These are phyloP conservation scores for Wickerhamomyces rabaulensis DNA, from an alignment of 805 yeast species.

Conservation along the genomic window DNA sequence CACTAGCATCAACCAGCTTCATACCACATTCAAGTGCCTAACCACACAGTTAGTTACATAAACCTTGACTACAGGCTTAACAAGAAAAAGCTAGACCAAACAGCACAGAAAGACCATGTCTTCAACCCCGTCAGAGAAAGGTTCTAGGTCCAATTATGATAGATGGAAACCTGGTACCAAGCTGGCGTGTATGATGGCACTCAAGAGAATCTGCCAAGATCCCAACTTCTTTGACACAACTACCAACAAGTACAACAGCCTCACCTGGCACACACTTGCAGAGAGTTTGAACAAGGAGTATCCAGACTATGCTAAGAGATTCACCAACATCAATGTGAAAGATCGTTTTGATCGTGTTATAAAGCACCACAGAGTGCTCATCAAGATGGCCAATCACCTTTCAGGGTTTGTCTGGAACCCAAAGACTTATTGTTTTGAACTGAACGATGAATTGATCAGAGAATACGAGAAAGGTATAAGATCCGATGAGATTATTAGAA, in stretches of 20 bases:
- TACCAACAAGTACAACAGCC: slow-evolving; percentile 12
- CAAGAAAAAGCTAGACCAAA: no score
- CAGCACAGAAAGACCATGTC: not conserved
- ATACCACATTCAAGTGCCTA: no score
- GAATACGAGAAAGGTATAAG: slow-evolving; percentile 12
- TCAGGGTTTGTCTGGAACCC: slow-evolving; percentile 23
- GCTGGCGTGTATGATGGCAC: slow-evolving; percentile 23
- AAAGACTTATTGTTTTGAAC: slow-evolving; percentile 15
- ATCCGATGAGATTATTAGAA: slow-evolving; percentile 10
- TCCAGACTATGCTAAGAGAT: slow-evolving; percentile 21
- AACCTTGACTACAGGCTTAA: no score
- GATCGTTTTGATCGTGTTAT: slow-evolving; percentile 23
- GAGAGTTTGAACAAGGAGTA: slow-evolving; percentile 22
- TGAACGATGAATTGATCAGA: slow-evolving; percentile 7
- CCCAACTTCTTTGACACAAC: slow-evolving; percentile 16
- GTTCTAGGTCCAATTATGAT: slow-evolving; percentile 19
- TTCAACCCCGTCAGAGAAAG: not conserved
- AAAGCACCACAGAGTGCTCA: slow-evolving; percentile 22
- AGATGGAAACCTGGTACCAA: slow-evolving; percentile 26
- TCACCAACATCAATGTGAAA: slow-evolving; percentile 24
- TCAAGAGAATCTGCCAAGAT: slow-evolving; percentile 13
- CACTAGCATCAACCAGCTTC: no score
- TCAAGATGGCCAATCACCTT: slow-evolving; percentile 16
- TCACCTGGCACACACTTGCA: slow-evolving; percentile 24
- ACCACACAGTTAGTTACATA: not conserved